A percentile compares a stretch with the other conserved stretches of the same genome.
These are phyloP conservation scores for Phytophthora multivora DNA, from an alignment of 352 stramenopile genomes.

Conservation along the genomic window DNA sequence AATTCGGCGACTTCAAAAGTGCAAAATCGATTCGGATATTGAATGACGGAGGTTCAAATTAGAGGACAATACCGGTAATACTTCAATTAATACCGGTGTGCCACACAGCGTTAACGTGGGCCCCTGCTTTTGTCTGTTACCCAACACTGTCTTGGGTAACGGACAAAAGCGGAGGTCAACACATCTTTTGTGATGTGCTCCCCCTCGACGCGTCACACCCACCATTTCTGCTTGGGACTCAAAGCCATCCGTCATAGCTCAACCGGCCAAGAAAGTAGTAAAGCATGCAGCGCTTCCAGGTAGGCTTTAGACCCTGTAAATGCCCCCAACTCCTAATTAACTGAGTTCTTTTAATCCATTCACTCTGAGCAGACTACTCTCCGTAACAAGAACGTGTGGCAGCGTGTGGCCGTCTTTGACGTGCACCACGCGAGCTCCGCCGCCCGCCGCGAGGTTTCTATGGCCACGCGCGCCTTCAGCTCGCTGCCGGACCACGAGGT, in stretches of 20 bases:
- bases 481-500: slow-evolving; percentile 79
- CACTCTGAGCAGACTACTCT: slow-evolving; percentile 41
- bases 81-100: no score
- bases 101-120: no score
- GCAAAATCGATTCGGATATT: no score
- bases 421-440: slow-evolving; percentile 33
- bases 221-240: slow-evolving; percentile 34
- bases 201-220: slow-evolving; percentile 22
- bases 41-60: no score
- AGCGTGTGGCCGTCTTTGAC: slow-evolving; percentile 59
- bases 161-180: no score
- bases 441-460: slow-evolving; percentile 23
- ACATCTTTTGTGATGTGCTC: background rate
- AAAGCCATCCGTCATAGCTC: slow-evolving; percentile 28
- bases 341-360: no score
- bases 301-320: slow-evolving; percentile 21
- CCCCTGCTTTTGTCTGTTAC: no score
- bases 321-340: no score
- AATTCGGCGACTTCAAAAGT: no score
- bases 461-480: slow-evolving; percentile 48
- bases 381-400: slow-evolving; percentile 62
- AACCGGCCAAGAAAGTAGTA: slow-evolving; percentile 21
- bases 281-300: slow-evolving; percentile 72
- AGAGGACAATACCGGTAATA: no score
- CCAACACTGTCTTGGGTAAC: no score